Base-by-base conservation (phyloP, 768 basidiomycete species). In the Auriscalpium vulgare region DNA sequence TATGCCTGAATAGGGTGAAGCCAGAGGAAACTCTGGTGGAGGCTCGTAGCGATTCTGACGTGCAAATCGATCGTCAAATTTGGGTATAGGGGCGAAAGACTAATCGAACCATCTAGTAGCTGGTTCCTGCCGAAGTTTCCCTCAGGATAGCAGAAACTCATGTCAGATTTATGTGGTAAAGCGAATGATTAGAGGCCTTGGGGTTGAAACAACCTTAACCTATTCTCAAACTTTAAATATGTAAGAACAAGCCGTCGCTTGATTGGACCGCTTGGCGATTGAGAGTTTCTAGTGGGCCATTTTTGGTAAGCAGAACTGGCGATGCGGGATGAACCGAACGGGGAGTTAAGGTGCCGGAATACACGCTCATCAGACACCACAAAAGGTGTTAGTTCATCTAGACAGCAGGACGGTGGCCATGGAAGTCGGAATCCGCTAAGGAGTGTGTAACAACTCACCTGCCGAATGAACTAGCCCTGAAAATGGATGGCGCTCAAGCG, bases 31-130 rank as follows among this genome's bases (percentile, higher is more conserved):
- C 88, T 87, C 87, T 88, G 87, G 85, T 89, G 87, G 87, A 88
- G 85, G 87, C 84, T 87, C 83, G 84, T 86, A 89, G 88, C 86
- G 83, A 85, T 90, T 88, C 88, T 90, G 88, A 88, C 85, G 84
- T 89, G 88, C 88, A 90, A 89, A 89, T 89, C 86, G 84, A 88
- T 89, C 83, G 87, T 88, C 84, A 77, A 87, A 89, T 85, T 87
- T 88, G 87, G 85, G 87, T 88, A 88, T 89, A 88, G 87, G 87
- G 88, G 87, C 83, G 84, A 89, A 89, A 89, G 88, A 89, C 87
- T 86, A 88, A 89, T 90, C 85, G 85, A 88, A 87, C 86, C 86
- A 86, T 88, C 79, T 87, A 87, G 85, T 88, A 86, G 85, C 86
- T 88, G 85, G 85, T 88, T 88, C 85, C 86, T 83, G 82, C 84